Percentiles rank a stretch among this genome's conserved stretches.
Conservation (phyloP, 2,329 filamentous ascomycete species). For the Neophaeococcomyces mojaviensis region DNA sequence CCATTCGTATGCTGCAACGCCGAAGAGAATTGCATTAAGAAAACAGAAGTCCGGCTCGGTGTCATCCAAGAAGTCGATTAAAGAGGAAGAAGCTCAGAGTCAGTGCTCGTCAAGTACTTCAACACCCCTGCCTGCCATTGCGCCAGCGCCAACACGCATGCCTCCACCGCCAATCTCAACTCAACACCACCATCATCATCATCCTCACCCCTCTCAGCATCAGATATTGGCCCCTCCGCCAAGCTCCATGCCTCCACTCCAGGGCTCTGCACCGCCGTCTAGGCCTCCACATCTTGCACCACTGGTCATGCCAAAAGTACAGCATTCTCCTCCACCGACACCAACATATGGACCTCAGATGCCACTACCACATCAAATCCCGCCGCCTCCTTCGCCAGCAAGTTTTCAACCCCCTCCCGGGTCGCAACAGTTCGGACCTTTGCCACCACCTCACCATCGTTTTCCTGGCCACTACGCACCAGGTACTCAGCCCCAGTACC, state of each 20-base stretch:
- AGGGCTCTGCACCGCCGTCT: not conserved
- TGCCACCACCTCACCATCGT: not conserved
- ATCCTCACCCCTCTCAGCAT: not conserved
- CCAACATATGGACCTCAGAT: not conserved
- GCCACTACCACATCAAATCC: not conserved
- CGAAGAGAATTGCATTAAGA: not conserved
- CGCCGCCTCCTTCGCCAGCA: not conserved
- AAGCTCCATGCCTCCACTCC: not conserved
- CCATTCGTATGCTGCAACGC: not conserved
- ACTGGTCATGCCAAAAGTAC: not conserved
- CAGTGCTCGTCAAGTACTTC: slow-evolving; percentile 6
- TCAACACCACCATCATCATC: slow-evolving; percentile 7
- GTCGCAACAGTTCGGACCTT: not conserved
- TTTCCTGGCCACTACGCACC: not conserved
- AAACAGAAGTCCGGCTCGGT: slow-evolving; percentile 1
- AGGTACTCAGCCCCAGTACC: not conserved
- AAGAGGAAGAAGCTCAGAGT: slow-evolving; percentile 2
- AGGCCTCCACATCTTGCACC: not conserved
- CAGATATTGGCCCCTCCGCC: not conserved
- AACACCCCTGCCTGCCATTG: slow-evolving; percentile 1
- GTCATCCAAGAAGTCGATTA: not conserved
- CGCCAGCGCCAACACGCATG: slow-evolving; percentile 4
- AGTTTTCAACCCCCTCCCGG: not conserved
- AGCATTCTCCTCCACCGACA: not conserved
- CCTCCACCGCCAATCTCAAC: slow-evolving; percentile 3